Conservation (phyloP, 768 basidiomycete genomes). For the Suillus subalutaceus region DNA sequence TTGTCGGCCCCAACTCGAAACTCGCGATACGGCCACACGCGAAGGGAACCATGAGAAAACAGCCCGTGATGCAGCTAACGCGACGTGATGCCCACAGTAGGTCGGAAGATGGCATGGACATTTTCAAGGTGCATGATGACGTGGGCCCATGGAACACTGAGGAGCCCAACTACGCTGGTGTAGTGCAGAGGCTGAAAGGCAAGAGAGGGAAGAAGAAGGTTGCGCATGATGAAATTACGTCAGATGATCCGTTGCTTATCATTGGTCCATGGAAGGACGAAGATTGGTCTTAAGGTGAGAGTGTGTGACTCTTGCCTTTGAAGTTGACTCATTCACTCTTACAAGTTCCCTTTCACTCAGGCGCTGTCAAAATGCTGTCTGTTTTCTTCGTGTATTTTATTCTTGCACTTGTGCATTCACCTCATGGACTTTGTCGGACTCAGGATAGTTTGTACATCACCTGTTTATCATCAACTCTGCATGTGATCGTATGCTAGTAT, state of each 20-base stretch:
- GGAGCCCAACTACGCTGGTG: conserved; percentile 26
- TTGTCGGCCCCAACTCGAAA: conserved; percentile 37
- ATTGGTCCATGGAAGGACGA: conserved; percentile 16
- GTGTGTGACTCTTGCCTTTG: background rate
- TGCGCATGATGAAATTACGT: conserved; percentile 6
- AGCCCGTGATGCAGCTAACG: background rate
- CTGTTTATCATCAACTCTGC: background rate
- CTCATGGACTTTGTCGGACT: background rate
- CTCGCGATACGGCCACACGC: conserved; percentile 16
- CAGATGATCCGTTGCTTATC: conserved; percentile 35
- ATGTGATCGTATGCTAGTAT: background rate
- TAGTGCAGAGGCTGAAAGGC: background rate
- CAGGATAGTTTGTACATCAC: background rate
- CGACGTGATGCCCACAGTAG: conserved; percentile 11
- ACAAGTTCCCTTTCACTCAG: background rate
- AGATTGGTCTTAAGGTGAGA: conserved; percentile 15
- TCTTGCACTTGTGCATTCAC: background rate
- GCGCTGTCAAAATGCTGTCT: background rate
- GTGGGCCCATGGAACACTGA: conserved; percentile 19
- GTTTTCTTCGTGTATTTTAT: background rate
- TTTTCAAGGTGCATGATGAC: conserved; percentile 16
- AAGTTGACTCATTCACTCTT: background rate
- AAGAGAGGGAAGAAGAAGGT: conserved; percentile 1
- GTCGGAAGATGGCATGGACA: conserved; percentile 28
- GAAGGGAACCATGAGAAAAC: background rate